These are phyloP conservation scores for Thermothielavioides terrestris DNA, from an alignment of 495 filamentous ascomycete genomes.

Conservation along the genomic window DNA sequence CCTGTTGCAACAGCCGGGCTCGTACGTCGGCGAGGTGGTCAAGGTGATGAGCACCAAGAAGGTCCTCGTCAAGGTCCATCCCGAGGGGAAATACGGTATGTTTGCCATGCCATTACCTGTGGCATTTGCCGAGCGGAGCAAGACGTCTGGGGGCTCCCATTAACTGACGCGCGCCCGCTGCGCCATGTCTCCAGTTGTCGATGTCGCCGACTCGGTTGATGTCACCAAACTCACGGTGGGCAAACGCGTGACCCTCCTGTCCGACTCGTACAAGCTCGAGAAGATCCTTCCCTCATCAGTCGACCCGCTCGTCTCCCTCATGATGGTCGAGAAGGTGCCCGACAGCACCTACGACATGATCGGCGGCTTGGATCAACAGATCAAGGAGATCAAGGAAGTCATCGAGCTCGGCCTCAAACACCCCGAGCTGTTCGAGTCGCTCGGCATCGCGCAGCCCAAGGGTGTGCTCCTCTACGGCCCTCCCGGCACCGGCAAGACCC, in stretches of 20 bases:
- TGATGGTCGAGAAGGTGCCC: conserved; percentile 99
- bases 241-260: conserved; percentile 94
- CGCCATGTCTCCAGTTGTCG: conserved; percentile 79
- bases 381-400: conserved; percentile 99
- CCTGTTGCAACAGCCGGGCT: conserved; percentile 91
- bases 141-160: too few species aligned
- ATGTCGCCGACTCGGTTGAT: conserved; percentile 91
- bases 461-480: conserved; percentile 96
- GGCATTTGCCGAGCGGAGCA: neutral
- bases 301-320: conserved; percentile 97
- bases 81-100: conserved; percentile 98
- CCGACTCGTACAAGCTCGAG: conserved; percentile 94
- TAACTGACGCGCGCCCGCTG: conserved; percentile 3
- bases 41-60: conserved; percentile 99
- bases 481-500: conserved; percentile 93
- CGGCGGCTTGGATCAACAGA: conserved; percentile 95
- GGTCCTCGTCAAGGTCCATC: conserved; percentile 97
- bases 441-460: conserved; percentile 97
- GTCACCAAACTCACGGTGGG: conserved; percentile 91
- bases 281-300: conserved; percentile 97
- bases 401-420: conserved; percentile 98
- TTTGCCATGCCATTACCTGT: neutral
- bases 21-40: conserved; percentile 97
- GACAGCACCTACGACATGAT: conserved; percentile 99
- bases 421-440: conserved; percentile 95